Percentiles rank a stretch among this genome's conserved stretches.
These are phyloP conservation scores for Limtongia smithiae DNA, from an alignment of 805 yeast species.

Conservation along the genomic window DNA sequence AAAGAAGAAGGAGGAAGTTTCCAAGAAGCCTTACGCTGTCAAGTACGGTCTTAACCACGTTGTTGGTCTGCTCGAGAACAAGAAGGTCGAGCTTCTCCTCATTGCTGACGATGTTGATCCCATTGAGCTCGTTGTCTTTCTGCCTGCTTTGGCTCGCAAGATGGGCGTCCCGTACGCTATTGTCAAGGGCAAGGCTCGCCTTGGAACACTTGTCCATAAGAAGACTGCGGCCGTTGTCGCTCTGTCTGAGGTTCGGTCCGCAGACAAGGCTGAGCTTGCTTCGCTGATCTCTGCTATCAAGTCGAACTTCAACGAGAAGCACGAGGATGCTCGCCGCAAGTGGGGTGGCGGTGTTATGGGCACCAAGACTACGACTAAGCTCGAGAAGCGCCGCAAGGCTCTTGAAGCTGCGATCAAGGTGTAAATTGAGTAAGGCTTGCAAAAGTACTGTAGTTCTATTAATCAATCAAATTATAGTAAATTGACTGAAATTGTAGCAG, in stretches of 20 bases:
- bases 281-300: conserved; percentile 88
- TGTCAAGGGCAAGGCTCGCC: conserved; percentile 97
- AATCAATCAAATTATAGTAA: too few species aligned
- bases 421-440: too few species aligned
- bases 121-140: conserved; percentile 92
- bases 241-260: conserved; percentile 88
- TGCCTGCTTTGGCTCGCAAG: conserved; percentile 98
- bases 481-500: too few species aligned
- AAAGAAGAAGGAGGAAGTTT: conserved; percentile 92
- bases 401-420: conserved; percentile 38
- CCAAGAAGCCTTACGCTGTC: conserved; percentile 94
- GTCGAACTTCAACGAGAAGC: conserved; percentile 89
- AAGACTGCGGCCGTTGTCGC: conserved; percentile 98
- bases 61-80: conserved; percentile 94
- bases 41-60: conserved; percentile 99
- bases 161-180: conserved; percentile 99
- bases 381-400: conserved; percentile 69
- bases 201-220: conserved; percentile 95
- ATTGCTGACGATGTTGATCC: conserved; percentile 99
- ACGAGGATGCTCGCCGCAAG: conserved; percentile 95
- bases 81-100: conserved; percentile 95
- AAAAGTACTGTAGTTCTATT: not conserved
- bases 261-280: conserved; percentile 92
- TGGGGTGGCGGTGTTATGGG: conserved; percentile 99
- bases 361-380: conserved; percentile 83